Evolutionary conservation across 495 filamentous ascomycete genomes (phyloP), one percentile per base, ranked within the genome.

Genomic region (Astrocystis sublimbata): DNA sequence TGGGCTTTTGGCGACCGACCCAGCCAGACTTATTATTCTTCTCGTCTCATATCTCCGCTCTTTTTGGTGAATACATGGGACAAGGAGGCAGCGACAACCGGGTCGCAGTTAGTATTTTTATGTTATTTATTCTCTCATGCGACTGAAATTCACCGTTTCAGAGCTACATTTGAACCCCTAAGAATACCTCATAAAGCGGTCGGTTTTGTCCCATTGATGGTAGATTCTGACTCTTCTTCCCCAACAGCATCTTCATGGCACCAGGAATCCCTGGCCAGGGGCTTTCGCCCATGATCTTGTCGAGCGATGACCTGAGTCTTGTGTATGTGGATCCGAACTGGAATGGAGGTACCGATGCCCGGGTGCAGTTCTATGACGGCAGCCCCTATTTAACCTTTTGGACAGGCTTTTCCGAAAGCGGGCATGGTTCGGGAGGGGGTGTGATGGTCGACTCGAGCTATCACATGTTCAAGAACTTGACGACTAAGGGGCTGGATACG

Each of bases 1-100:
- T 73, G 73, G 17, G 63, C 61, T 6, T 72, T 75, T 9, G 78
- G 75, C 7, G 28, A 65, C 35, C 80, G 74, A 59, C 79, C 78
- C 6, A 60, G 69, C 12, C 75, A 80, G 60, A 65, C 60, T 2
- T 83, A 79, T 54, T 68, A 67, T 13, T 79, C 79, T 0, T 70
- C 74, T 1, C 50, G 56, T 3, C 12, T 79, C 7, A 54, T 71
- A n/a, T 76, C 77, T 6, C 77, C 78, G 12, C 61, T 72, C 17
- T 54, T 80, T 24, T 77, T 80, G 56, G 71, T 75, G 7, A 68
- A 76, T 31, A 61, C 67, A 13, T 65, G 65, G 33, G 69, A 71
- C 56, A 40, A 51, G 7, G 61, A 67, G 15, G 80, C 75, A 56
- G 56, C 75, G 10, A 75, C 78, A 61, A 72, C 68, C 10, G 58